phyloP scores from a whole-genome alignment of 148 eudicot genomes.

The Heliosperma pusillum region DNA sequence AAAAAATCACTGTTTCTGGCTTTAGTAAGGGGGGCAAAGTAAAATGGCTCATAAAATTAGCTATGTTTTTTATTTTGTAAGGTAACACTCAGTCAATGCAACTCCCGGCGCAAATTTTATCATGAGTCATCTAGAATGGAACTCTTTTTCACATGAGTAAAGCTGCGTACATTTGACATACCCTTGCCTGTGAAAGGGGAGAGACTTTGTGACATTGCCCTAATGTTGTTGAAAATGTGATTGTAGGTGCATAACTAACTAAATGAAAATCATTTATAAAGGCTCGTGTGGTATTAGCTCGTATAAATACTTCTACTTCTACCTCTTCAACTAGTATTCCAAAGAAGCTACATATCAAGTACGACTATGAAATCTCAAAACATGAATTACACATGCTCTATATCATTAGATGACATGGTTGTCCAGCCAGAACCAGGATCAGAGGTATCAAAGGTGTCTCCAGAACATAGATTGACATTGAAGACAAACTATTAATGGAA shows the following conservation, averaged over 20 bases:
- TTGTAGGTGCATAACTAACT: not conserved
- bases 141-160: too few relatives aligned
- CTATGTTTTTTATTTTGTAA: not conserved
- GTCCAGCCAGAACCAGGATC: too few relatives aligned
- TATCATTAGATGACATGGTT: too few relatives aligned
- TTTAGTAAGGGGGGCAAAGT: not conserved
- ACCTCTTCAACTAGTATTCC: not conserved
- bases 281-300: not conserved
- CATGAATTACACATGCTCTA: not conserved
- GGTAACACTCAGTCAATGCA: not conserved
- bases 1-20: not conserved
- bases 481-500: too few relatives aligned
- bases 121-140: too few relatives aligned
- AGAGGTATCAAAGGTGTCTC: too few relatives aligned
- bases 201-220: not conserved
- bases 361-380: not conserved
- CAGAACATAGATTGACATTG: too few relatives aligned
- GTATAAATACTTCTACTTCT: not conserved
- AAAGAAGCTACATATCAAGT: not conserved
- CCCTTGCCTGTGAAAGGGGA: too few relatives aligned
- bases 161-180: too few relatives aligned
- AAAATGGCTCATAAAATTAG: not conserved
- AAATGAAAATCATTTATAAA: not conserved
- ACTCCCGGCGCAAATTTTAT: not conserved
- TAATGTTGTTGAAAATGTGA: not conserved